Conservation (phyloP, 371 early-diverging fungal genomes). For the Mucor indicus region DNA sequence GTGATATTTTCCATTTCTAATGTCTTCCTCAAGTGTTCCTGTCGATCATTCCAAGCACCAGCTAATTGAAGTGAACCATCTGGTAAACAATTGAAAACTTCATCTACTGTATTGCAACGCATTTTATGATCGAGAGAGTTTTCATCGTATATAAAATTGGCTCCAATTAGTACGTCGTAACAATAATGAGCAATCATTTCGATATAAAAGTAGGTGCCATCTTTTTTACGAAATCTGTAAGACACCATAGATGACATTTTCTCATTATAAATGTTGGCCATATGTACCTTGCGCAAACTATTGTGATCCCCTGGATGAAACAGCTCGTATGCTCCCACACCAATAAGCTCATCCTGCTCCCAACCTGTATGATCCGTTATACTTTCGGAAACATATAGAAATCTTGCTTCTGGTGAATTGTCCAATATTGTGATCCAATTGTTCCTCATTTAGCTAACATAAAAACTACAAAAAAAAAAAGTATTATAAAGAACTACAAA, state of each 20-base stretch:
- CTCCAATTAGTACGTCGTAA: slow-evolving; percentile 27
- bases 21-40: slow-evolving; percentile 8
- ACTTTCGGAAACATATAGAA: slow-evolving; percentile 48
- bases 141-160: slow-evolving; percentile 26
- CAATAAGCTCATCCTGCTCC: slow-evolving; percentile 47
- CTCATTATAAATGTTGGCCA: slow-evolving; percentile 44
- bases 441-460: no score
- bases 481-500: background rate
- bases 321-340: slow-evolving; percentile 39
- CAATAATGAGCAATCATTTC: slow-evolving; percentile 40
- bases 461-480: slow-evolving; percentile 3
- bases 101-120: slow-evolving; percentile 34
- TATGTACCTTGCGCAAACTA: slow-evolving; percentile 32
- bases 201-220: slow-evolving; percentile 22
- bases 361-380: slow-evolving; percentile 48
- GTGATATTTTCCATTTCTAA: slow-evolving; percentile 3
- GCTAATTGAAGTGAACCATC: slow-evolving; percentile 28
- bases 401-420: slow-evolving; percentile 37
- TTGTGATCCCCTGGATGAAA: slow-evolving; percentile 43
- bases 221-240: slow-evolving; percentile 25
- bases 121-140: slow-evolving; percentile 29
- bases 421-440: slow-evolving; percentile 59
- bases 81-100: slow-evolving; percentile 20
- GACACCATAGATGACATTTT: slow-evolving; percentile 38
- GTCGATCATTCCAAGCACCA: slow-evolving; percentile 32